Base-by-base conservation (phyloP, 495 filamentous ascomycete genomes). In the Aspergillus panamensis region DNA sequence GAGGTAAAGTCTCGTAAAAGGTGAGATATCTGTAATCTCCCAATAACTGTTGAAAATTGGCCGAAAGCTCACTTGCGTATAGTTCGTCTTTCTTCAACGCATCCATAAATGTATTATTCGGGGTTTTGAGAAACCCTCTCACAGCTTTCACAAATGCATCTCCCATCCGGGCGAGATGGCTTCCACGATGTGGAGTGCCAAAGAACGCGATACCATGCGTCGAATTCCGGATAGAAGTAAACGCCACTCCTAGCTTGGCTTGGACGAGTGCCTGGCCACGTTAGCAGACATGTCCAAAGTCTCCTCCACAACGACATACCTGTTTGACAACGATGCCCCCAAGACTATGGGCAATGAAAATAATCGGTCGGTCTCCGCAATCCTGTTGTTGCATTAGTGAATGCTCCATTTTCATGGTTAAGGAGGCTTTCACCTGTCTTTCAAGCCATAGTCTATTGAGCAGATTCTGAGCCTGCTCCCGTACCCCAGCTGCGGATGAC, bases 401-500 rank as follows among this genome's bases (percentile, higher is more conserved):
- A 2, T 5, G 5, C 1, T 8, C 14, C 35, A 3, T 3, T 39
- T 13, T n/a, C 8, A 3, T 8, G 14, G 13, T 12, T 56, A 25
- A 5, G 31, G 1, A 17, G 16, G 51, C 10, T 4, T 20, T 29
- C 51, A 62, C 60, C 39, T 56, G 35, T 55, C 57, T 55, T 63
- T 49, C 53, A 7, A 61, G 42, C 31, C 53, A 48, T 6, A 71
- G 48, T 10, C 52, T 60, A 43, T 66, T 66, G 13, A 72, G 48
- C 3, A 75, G 53, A 17, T 68, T 69, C 19, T 65, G 55, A 2
- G 70, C 67, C 20, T 72, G 68, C 30, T 75, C 70, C 16, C 61
- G 51, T 10, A 75, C 62, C 0, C 67, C 72, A 19, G 67, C 66
- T 10, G 53, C 39, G 3, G 65, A 64, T 4, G 59, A 65, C 50